Evolutionary conservation across 2,329 filamentous ascomycete genomes (phyloP), one percentile per base, ranked within the genome.

Genomic region (Ophiocordyceps camponoti-saundersi): DNA sequence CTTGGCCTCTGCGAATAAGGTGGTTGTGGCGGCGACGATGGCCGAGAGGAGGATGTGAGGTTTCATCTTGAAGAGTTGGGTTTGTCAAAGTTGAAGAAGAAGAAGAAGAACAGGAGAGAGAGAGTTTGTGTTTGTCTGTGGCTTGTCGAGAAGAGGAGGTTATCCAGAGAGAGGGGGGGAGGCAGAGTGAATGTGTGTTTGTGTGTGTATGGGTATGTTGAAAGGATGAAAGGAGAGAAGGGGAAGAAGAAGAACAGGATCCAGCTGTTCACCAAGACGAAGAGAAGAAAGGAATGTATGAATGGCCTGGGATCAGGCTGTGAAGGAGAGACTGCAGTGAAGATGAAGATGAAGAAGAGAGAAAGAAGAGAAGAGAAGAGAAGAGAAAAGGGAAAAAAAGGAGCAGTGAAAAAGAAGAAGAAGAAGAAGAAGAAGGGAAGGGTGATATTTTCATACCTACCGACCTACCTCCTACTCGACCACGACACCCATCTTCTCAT

Each of bases 1-100:
- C 54, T 72, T 69, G 57, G 67, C 57, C 50, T 54, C 44, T 47
- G 52, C 65, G 32, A n/a, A n/a, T n/a, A n/a, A n/a, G n/a, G 63
- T 59, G 50, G 64, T 58, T 44, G 62, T 59, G 34, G 67, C 51
- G 51, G 67, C 67, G 51, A 66, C 60, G 42, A 66, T 47, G 46
- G 59, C 57, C 44, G 59, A 49, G 39, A 53, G 51, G 46, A 54
- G 50, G 48, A 59, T 2, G 10, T 18, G 36, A 18, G 36, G 53
- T 56, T 65, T 67, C 65, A 68, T 26, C 8, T n/a, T n/a, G n/a
- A n/a, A n/a, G n/a, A n/a, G n/a, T n/a, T n/a, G n/a, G n/a, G n/a
- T n/a, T n/a, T 68, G 40, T n/a, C 36, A 6, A 6, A 7, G 36
- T 6, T 20, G 6, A 15, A 15, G 36, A 42, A 42, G 40, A 42